Percentiles rank a stretch among this genome's conserved stretches.
Conservation (phyloP, 2,329 filamentous ascomycete species). For the Xenosphaeropsis pyriputrescens region DNA sequence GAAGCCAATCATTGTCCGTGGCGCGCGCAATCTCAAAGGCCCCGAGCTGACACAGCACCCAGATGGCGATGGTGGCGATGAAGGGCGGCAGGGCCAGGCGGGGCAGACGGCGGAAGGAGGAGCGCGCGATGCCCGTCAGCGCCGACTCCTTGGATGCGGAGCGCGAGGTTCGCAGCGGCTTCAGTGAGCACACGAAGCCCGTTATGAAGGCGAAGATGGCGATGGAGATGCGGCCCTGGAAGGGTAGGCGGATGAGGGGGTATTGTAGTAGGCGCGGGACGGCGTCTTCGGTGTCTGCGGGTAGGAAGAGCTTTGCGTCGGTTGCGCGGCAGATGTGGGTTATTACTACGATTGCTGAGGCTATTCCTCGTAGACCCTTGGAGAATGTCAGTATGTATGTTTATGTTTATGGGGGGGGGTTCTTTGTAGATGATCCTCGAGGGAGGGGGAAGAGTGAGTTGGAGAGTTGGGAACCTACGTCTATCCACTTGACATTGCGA, state of each 20-base stretch:
- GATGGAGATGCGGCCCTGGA: conserved; percentile 50
- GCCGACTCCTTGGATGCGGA: conserved; percentile 37
- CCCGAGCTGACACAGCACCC: conserved; percentile 39
- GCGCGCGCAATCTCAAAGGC: conserved; percentile 37
- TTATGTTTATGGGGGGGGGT: conserved; percentile 1
- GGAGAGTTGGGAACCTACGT: conserved; percentile 36
- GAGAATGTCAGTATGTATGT: conserved; percentile 1
- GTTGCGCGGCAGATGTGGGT: conserved; percentile 38
- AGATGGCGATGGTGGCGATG: conserved; percentile 36
- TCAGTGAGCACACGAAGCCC: conserved; percentile 48
- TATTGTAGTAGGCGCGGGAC: conserved; percentile 36
- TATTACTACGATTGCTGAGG: conserved; percentile 35
- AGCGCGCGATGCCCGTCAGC: conserved; percentile 36
- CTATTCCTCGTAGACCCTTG: conserved; percentile 39
- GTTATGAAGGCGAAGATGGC: conserved; percentile 52
- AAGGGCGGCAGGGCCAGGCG: conserved; percentile 42
- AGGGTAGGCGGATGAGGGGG: conserved; percentile 41
- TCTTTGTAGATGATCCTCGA: too few species aligned
- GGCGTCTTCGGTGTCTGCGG: conserved; percentile 25
- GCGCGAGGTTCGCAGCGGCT: conserved; percentile 39
- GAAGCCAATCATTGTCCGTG: conserved; percentile 44
- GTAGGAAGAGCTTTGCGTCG: conserved; percentile 31
- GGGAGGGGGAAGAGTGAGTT: background rate
- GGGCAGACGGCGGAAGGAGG: conserved; percentile 42
- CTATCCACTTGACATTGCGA: conserved; percentile 42